Percentiles rank a stretch among this genome's conserved stretches.
These are phyloP conservation scores for Pontederia paniculata DNA, from an alignment of 176 grass and related monocot species.

Conservation along the genomic window DNA sequence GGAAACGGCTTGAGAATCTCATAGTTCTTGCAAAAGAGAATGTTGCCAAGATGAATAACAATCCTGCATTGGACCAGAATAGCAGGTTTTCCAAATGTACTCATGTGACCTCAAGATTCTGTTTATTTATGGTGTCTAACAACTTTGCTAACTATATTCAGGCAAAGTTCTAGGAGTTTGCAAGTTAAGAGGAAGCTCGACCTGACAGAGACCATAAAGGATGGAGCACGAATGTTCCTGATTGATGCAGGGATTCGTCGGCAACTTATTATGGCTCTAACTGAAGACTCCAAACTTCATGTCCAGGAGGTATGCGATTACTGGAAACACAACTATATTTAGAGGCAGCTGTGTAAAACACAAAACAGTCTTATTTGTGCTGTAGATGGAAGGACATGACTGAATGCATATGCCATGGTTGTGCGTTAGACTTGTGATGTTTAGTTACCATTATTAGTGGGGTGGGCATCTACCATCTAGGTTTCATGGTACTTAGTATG, in stretches of 20 bases:
- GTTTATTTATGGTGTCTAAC: slow-evolving; percentile 12
- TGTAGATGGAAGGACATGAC: background rate
- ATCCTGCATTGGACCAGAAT: slow-evolving; percentile 67
- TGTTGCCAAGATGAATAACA: slow-evolving; percentile 76
- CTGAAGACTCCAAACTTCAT: slow-evolving; percentile 92
- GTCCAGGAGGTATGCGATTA: slow-evolving; percentile 60
- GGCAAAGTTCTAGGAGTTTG: slow-evolving; percentile 44
- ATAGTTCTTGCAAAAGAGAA: slow-evolving; percentile 98
- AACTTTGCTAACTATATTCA: slow-evolving; percentile 18
- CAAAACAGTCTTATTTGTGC: background rate
- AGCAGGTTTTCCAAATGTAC: slow-evolving; percentile 36
- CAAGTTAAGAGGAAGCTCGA: slow-evolving; percentile 59
- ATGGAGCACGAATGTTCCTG: slow-evolving; percentile 80
- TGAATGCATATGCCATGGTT: too few relatives aligned
- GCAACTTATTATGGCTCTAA: slow-evolving; percentile 86
- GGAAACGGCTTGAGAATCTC: slow-evolving; percentile 97
- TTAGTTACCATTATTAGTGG: too few relatives aligned
- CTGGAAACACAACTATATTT: background rate
- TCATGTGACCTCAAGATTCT: background rate
- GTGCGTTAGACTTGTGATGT: too few relatives aligned
- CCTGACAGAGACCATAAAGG: slow-evolving; percentile 95
- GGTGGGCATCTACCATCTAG: too few relatives aligned
- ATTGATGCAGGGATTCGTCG: slow-evolving; percentile 88
- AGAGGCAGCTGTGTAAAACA: background rate
- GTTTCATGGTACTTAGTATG: too few relatives aligned